Base-by-base conservation (phyloP, 2,329 filamentous ascomycete genomes). In the Pestalotiopsis sp. region DNA sequence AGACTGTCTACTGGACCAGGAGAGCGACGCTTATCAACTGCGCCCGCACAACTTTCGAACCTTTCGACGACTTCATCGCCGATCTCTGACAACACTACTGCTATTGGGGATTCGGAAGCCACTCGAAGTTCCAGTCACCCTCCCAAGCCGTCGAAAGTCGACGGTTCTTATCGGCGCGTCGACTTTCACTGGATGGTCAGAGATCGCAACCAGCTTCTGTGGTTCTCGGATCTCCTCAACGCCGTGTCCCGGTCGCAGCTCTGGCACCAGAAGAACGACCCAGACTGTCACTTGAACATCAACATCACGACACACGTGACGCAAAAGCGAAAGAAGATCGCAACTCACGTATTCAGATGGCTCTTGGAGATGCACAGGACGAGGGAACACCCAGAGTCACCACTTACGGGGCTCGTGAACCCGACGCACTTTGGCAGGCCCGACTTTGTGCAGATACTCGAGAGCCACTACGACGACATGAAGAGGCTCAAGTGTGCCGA, bases 171-270 rank as follows among this genome's bases (percentile, higher is more conserved):
- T 71, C 83, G 86, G 41, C 82, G 86, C 4, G 83, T 88, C 1
- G 87, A 89, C 72, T 89, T 89, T 69, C 86, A 89, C 76, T 89
- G 87, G 87, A 87, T 86, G 71, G 86, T 89, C 0, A 85, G 86
- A 25, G 86, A 89, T 61, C 82, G 83, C 68, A 88, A 88, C 75
- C 82, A 86, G 65, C 81, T 89, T 0, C 79, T 86, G 3, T 89
- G 87, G 87, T 85, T 90, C 65, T 87, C 86, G 0, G 83, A 87
- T 71, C 82, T 89, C 0, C 81, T 89, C 4, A 89, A 89, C 72
- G 76, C 80, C 13, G 83, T 85, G 2, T 81, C 78, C 1, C 72
- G 73, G n/a, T 79, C 78, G 4, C 81, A 84, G 67, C 72, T 76
- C 2, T 80, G 78, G 74, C 79, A 82, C 7, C 79, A 80, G 5